Conservation (phyloP, 106 monocot genomes). For the Dendrobium officinale region DNA sequence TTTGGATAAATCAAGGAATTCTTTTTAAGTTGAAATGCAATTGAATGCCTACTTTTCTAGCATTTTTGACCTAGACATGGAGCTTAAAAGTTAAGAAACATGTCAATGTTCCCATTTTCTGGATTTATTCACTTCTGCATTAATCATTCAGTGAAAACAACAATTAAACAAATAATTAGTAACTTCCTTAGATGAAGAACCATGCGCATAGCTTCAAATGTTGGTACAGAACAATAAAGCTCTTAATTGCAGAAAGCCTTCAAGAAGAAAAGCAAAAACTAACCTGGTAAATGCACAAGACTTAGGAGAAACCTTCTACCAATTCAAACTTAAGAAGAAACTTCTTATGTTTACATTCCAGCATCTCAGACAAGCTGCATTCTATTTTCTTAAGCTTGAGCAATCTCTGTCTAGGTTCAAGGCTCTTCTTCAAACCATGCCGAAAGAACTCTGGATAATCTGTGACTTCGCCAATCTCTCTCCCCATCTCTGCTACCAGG, state of each 20-base stretch:
- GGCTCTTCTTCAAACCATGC: constrained; percentile 82
- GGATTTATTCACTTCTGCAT: not conserved
- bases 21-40: not conserved
- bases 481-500: constrained; percentile 74
- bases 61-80: not conserved
- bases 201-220: not conserved
- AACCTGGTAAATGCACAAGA: not conserved
- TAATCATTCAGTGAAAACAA: not conserved
- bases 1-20: not conserved
- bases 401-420: constrained; percentile 58
- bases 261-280: not conserved
- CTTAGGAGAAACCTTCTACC: not conserved
- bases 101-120: not conserved
- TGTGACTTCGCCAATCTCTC: constrained; percentile 50
- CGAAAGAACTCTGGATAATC: constrained; percentile 75
- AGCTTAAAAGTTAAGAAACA: not conserved
- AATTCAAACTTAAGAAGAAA: constrained; percentile 55
- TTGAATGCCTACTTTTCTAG: no score
- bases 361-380: constrained; percentile 82
- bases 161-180: not conserved
- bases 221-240: not conserved
- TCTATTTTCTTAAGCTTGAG: constrained; percentile 37
- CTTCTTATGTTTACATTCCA: constrained; percentile 59
- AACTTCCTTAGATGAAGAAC: not conserved
- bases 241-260: not conserved